These are phyloP conservation scores for Tremella yokohamensis DNA, from an alignment of 768 basidiomycete species.

Conservation along the genomic window DNA sequence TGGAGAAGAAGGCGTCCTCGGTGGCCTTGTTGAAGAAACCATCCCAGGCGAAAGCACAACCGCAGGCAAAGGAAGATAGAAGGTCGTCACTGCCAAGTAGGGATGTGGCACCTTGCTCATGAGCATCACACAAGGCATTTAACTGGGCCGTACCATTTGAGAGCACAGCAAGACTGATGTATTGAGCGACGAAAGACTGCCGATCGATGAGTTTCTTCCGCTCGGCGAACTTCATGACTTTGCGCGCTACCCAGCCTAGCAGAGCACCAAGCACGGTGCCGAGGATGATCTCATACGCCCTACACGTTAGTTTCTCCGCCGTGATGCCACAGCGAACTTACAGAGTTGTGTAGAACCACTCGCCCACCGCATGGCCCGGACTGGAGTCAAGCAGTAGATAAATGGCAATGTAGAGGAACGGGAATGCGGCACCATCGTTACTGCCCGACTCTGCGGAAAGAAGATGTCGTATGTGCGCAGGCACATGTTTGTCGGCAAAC, in stretches of 20 bases:
- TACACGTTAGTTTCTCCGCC: constrained; percentile 19
- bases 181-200: constrained; percentile 88
- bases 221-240: constrained; percentile 91
- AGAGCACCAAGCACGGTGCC: constrained; percentile 70
- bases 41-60: constrained; percentile 95
- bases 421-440: constrained; percentile 96
- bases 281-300: constrained; percentile 67
- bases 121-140: not conserved
- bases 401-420: constrained; percentile 76
- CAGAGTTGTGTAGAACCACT: constrained; percentile 82
- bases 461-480: constrained; percentile 68
- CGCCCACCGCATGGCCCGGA: constrained; percentile 63
- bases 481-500: constrained; percentile 95
- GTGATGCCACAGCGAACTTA: constrained; percentile 13
- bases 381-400: constrained; percentile 72
- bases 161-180: constrained; percentile 50
- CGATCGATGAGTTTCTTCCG: constrained; percentile 81
- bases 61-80: constrained; percentile 89
- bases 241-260: constrained; percentile 73
- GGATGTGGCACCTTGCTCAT: constrained; percentile 66
- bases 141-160: constrained; percentile 43
- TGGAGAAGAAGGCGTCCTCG: constrained; percentile 90
- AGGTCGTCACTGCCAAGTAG: constrained; percentile 90
- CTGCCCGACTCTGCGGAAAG: constrained; percentile 85
- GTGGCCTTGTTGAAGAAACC: constrained; percentile 64